Conservation (phyloP, 257 asterid species). For the Fraxinus quadrangulata region DNA sequence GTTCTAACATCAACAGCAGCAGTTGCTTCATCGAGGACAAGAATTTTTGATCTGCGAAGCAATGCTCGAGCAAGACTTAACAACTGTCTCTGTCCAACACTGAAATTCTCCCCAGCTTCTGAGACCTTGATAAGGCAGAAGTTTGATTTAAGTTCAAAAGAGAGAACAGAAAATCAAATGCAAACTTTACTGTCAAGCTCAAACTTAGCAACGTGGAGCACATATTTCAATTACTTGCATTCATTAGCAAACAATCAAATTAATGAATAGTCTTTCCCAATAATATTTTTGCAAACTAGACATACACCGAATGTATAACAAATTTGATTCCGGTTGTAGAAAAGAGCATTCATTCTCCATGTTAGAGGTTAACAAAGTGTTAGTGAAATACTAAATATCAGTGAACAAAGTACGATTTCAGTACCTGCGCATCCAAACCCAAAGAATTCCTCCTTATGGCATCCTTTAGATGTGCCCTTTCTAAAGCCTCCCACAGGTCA, state of each 20-base stretch:
- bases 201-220: not conserved
- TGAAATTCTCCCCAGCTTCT: conserved; percentile 96
- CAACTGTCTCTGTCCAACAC: conserved; percentile 95
- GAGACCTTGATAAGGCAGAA: conserved; percentile 60
- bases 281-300: not conserved
- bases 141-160: not conserved
- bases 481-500: conserved; percentile 97
- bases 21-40: conserved; percentile 97
- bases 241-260: not conserved
- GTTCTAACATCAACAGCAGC: conserved; percentile 98
- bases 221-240: not conserved
- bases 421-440: conserved; percentile 92
- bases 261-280: not conserved
- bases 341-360: not conserved
- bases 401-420: conserved; percentile 17
- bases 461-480: conserved; percentile 93
- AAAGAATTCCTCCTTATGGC: conserved; percentile 77
- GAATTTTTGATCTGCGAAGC: conserved; percentile 93
- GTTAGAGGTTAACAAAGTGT: not conserved
- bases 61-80: conserved; percentile 92
- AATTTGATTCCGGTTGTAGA: not conserved
- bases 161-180: not conserved
- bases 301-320: no score
- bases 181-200: not conserved
- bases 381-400: conserved; percentile 6